phyloP scores from a whole-genome alignment of 1,284 basidiomycete genomes.

The Laetiporus sulphureus region DNA sequence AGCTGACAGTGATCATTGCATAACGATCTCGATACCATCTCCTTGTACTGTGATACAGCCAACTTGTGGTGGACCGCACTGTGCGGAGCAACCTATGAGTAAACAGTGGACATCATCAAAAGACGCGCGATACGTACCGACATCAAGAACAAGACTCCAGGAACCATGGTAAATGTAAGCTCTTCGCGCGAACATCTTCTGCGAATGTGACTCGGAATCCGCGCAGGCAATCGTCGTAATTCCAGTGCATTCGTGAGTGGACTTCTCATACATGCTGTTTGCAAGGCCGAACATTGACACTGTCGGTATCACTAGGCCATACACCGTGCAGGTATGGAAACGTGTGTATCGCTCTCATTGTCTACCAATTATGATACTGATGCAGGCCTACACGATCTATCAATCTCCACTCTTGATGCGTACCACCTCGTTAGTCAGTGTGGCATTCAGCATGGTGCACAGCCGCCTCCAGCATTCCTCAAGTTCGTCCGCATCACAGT shows the following conservation, averaged over 20 bases:
- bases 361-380: neutral
- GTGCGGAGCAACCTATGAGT: slow-evolving; percentile 1
- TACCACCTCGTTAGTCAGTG: neutral
- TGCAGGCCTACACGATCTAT: neutral
- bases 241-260: neutral
- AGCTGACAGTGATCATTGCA: slow-evolving; percentile 85
- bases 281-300: neutral
- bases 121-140: slow-evolving; percentile 29
- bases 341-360: neutral
- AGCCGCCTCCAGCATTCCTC: too few species aligned
- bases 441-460: too few species aligned
- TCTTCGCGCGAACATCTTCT: neutral
- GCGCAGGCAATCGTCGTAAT: neutral
- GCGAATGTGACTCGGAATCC: neutral
- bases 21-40: slow-evolving; percentile 61
- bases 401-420: neutral
- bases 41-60: slow-evolving; percentile 70
- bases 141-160: neutral
- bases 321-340: neutral
- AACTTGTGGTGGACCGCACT: slow-evolving; percentile 83
- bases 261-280: neutral
- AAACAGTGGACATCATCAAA: neutral
- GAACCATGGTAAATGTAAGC: neutral
- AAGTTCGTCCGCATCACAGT: too few species aligned
- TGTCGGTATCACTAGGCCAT: neutral